Percentiles rank a stretch among this genome's conserved stretches.
These are phyloP conservation scores for Saccharum hybrid DNA, from an alignment of 202 grass and related monocot genomes.

Conservation along the genomic window DNA sequence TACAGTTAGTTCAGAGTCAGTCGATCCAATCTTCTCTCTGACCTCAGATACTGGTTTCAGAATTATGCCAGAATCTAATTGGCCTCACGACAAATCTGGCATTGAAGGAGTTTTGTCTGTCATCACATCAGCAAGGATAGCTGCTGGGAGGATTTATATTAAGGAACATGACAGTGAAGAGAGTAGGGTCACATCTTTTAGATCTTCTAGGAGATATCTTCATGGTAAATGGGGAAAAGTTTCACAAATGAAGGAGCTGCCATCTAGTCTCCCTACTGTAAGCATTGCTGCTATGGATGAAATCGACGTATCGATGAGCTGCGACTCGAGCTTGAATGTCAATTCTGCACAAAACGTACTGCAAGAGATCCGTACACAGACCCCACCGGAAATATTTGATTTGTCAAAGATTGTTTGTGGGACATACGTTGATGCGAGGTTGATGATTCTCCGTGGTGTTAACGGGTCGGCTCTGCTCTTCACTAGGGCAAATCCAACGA, in stretches of 20 bases:
- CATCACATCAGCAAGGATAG: slow-evolving; percentile 57
- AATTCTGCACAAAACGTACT: slow-evolving; percentile 64
- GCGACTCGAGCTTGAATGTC: slow-evolving; percentile 47
- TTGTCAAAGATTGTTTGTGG: slow-evolving; percentile 81
- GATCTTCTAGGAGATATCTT: slow-evolving; percentile 46
- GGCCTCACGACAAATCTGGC: slow-evolving; percentile 92
- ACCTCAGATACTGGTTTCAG: slow-evolving; percentile 77
- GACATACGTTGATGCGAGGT: slow-evolving; percentile 82
- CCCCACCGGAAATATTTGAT: slow-evolving; percentile 86
- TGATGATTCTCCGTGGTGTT: slow-evolving; percentile 84
- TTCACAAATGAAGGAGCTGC: slow-evolving; percentile 63
- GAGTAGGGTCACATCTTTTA: slow-evolving; percentile 19
- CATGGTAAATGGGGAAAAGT: slow-evolving; percentile 58
- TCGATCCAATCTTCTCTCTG: slow-evolving; percentile 51
- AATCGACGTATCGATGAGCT: slow-evolving; percentile 65
- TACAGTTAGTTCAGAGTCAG: slow-evolving; percentile 46
- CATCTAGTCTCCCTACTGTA: slow-evolving; percentile 63
- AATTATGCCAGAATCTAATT: slow-evolving; percentile 73
- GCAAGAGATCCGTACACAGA: slow-evolving; percentile 76
- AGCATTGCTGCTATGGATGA: slow-evolving; percentile 54
- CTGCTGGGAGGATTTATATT: slow-evolving; percentile 68
- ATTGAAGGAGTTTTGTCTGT: slow-evolving; percentile 58
- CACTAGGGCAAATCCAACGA: slow-evolving; percentile 57
- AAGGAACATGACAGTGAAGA: slow-evolving; percentile 49
- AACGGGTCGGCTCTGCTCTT: slow-evolving; percentile 84